phyloP scores from a whole-genome alignment of 768 basidiomycete species.

The Trametopsis cervina region DNA sequence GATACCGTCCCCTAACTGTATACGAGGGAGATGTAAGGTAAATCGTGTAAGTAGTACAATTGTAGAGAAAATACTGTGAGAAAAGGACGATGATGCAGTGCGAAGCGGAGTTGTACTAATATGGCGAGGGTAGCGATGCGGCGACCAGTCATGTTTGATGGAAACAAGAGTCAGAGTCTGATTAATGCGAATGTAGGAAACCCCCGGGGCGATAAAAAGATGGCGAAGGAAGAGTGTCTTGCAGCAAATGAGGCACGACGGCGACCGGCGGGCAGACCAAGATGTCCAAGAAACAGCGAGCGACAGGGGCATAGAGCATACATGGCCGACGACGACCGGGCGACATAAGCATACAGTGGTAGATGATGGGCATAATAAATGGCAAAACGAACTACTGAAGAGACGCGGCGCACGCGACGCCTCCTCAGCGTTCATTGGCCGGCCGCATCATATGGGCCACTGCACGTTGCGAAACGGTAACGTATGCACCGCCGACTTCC shows the following conservation, averaged over 20 bases:
- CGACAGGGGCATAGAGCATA: constrained; percentile 9
- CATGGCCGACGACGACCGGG: constrained; percentile 1
- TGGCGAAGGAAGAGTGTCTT: constrained; percentile 2
- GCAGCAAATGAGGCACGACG: too few species aligned
- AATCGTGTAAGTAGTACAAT: constrained; percentile 15
- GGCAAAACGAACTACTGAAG: too few species aligned
- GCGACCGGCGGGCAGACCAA: too few species aligned
- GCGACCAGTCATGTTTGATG: constrained; percentile 1
- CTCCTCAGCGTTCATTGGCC: background rate
- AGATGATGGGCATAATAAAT: constrained; percentile 6
- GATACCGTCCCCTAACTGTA: constrained; percentile 10
- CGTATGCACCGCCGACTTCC: constrained; percentile 78
- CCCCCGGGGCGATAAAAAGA: constrained; percentile 10
- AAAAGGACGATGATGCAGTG: constrained; percentile 1
- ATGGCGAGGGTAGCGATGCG: too few species aligned
- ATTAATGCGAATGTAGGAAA: constrained; percentile 14
- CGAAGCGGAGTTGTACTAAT: constrained; percentile 9
- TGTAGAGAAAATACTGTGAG: constrained; percentile 6
- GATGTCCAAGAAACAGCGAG: too few species aligned
- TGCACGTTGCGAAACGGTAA: constrained; percentile 81
- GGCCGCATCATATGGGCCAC: constrained; percentile 46
- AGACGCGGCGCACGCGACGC: too few species aligned
- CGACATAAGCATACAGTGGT: constrained; percentile 11
- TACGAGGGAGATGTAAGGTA: constrained; percentile 12
- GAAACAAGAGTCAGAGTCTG: constrained; percentile 6